These are phyloP conservation scores for Backusella mclennaniae DNA, from an alignment of 192 early-diverging fungal genomes.

Conservation along the genomic window DNA sequence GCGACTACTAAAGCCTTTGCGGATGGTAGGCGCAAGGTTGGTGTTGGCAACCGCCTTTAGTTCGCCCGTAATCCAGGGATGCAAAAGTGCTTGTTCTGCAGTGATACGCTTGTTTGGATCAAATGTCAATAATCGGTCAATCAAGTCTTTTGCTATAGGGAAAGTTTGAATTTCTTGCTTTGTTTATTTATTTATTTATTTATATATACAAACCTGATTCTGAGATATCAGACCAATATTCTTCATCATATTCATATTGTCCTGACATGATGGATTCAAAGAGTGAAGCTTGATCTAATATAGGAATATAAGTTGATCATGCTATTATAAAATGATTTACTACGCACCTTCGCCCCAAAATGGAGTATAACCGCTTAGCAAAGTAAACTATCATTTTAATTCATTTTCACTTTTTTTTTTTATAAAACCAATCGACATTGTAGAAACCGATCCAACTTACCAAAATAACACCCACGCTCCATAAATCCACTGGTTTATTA, in stretches of 20 bases:
- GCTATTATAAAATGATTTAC: too few species aligned
- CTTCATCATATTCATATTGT: constrained; percentile 68
- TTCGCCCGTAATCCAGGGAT: constrained; percentile 79
- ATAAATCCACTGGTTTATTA: constrained; percentile 93
- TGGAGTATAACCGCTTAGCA: constrained; percentile 82
- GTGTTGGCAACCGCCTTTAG: constrained; percentile 39
- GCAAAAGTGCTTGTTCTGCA: constrained; percentile 72
- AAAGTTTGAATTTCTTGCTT: background rate
- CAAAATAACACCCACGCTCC: constrained; percentile 91
- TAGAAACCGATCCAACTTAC: constrained; percentile 7
- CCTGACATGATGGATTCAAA: constrained; percentile 70
- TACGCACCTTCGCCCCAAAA: constrained; percentile 47
- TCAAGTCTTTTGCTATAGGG: constrained; percentile 65
- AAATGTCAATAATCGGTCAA: constrained; percentile 63
- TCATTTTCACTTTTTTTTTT: background rate
- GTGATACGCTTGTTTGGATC: constrained; percentile 75
- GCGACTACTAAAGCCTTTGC: constrained; percentile 63
- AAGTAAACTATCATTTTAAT: constrained; percentile 54
- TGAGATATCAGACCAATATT: constrained; percentile 83
- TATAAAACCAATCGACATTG: background rate
- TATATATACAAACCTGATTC: constrained; percentile 37
- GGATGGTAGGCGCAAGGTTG: constrained; percentile 82
- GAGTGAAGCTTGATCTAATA: constrained; percentile 51
- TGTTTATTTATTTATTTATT: background rate
- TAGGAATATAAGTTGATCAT: background rate